Base-by-base conservation (phyloP, 768 basidiomycete genomes). In the Kwoniella mangroviensis region DNA sequence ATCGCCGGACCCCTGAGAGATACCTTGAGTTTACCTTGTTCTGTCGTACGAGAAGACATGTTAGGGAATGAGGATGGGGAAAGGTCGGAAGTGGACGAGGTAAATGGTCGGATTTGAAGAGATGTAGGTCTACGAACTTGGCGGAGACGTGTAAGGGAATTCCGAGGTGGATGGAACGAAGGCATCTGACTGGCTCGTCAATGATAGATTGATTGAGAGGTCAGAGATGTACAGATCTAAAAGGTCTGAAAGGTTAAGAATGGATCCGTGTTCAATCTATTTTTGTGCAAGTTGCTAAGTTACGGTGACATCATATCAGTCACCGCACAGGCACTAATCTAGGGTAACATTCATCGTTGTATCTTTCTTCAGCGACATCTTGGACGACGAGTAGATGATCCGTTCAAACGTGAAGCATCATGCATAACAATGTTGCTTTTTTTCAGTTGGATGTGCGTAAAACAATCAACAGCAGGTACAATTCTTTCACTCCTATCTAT, bases 1-100 rank as follows among this genome's bases (percentile, higher is more conserved):
- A 94, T 78, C 3, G 85, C 85, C 3, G 88, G 86, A 10, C 91
- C 91, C 41, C 87, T 87, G 17, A 92, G 83, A 3, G 67, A 67
- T n/a, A 81, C 52, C 51, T 78, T 77, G 56, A 77, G 26, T 28
- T 26, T 62, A 24, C 19, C 26, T 45, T 61, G 62, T 7, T 43
- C 51, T 19, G 34, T 26, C 22, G 3, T 34, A 41, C 52, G 28
- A 2, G 34, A 0, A 28, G 52, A 34, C 43, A 56, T 58, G 43
- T 21, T 70, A 9, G 63, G 56, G 52, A 26, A 61, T 22, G 56
- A 54, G 15, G 17, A 34, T 34, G 34, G 34, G 10, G 56, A 57
- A 15, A 26, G 56, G 1, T 13, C 15, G 28, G 41, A 24, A 21
- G n/a, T 19, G 26, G 59, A 15, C n/a, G 59, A 34, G 15, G 28